Evolutionary conservation across 2,329 filamentous ascomycete species (phyloP).

Genomic region (Hymenoscyphus repandus): DNA sequence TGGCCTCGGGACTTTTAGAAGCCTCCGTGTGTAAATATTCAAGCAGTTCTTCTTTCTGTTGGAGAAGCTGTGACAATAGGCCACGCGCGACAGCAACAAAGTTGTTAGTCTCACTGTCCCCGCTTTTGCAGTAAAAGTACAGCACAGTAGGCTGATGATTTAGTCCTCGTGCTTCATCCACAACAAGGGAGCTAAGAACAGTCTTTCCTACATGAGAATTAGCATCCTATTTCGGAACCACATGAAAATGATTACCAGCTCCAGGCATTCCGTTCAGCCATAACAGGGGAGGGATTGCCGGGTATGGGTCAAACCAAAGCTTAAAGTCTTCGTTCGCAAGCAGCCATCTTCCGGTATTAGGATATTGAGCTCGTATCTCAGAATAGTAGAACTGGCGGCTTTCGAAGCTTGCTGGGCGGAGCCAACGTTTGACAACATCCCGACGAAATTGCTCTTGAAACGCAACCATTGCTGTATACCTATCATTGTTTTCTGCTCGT

Average conservation of each 20-base stretch:
- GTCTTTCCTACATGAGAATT: conserved; percentile 29
- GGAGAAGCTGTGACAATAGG: conserved; percentile 32
- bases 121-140: conserved; percentile 38
- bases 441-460: conserved; percentile 8
- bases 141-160: conserved; percentile 15
- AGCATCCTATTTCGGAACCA: background rate
- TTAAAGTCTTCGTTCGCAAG: conserved; percentile 16
- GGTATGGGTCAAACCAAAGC: conserved; percentile 13
- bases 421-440: conserved; percentile 16
- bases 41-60: conserved; percentile 25
- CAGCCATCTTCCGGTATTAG: conserved; percentile 29
- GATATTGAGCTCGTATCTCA: conserved; percentile 16
- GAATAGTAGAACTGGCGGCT: conserved; percentile 19
- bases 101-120: conserved; percentile 26
- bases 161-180: conserved; percentile 29
- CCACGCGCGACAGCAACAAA: conserved; percentile 31
- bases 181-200: conserved; percentile 34
- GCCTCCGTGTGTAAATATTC: conserved; percentile 31
- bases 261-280: conserved; percentile 37
- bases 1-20: conserved; percentile 26
- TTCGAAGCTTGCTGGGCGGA: conserved; percentile 11
- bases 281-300: conserved; percentile 23
- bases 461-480: conserved; percentile 5
- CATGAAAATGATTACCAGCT: conserved; percentile 28
- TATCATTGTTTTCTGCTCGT: conserved; percentile 3